These are phyloP conservation scores for Pleomassaria siparia DNA, from an alignment of 2,329 filamentous ascomycete genomes.

Conservation along the genomic window DNA sequence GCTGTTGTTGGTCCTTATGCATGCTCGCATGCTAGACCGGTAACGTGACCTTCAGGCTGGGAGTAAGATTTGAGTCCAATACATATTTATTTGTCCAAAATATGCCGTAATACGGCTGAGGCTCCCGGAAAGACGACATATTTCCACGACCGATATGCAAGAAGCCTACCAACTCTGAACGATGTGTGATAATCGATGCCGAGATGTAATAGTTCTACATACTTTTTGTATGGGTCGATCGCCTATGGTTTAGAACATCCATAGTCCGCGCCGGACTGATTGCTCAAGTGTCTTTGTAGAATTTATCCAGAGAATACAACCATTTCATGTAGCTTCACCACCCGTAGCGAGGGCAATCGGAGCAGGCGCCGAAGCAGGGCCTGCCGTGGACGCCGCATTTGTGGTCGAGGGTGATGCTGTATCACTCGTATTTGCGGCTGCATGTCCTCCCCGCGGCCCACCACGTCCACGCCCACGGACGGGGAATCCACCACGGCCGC, in stretches of 20 bases:
- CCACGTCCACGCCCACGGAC: slow-evolving; percentile 36
- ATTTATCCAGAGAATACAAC: neutral
- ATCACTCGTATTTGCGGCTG: slow-evolving; percentile 10
- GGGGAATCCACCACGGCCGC: slow-evolving; percentile 34
- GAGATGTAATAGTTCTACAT: neutral
- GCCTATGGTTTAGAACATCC: neutral
- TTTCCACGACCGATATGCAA: neutral
- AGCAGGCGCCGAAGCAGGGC: neutral
- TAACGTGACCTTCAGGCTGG: neutral
- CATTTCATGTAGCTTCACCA: slow-evolving; percentile 12
- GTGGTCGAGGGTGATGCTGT: slow-evolving; percentile 12
- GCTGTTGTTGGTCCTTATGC: neutral
- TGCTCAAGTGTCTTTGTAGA: neutral
- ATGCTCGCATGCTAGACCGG: neutral
- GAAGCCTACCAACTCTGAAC: neutral
- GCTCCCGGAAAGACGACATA: neutral
- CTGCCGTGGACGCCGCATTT: no score
- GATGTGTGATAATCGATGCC: neutral
- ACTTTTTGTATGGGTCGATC: neutral
- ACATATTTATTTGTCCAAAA: neutral
- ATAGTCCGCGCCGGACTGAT: neutral
- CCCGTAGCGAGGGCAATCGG: slow-evolving; percentile 10
- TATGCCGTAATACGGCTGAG: neutral
- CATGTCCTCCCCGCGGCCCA: slow-evolving; percentile 32
- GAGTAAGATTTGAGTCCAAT: neutral